phyloP scores from a whole-genome alignment of 768 basidiomycete genomes.

The Postia placenta region DNA sequence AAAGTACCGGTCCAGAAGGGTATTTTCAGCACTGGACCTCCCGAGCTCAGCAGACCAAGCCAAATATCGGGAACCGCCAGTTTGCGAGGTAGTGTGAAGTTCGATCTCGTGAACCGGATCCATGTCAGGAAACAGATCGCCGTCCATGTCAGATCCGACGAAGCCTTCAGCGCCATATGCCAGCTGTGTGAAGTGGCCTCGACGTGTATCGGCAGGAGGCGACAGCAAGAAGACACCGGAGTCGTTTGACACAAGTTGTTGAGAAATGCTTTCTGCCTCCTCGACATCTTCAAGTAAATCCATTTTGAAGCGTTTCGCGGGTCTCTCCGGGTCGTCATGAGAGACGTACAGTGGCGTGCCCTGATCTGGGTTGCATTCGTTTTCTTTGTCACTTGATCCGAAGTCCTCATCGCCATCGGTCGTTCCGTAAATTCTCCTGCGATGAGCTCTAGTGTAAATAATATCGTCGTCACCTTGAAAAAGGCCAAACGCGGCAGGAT shows the following conservation, averaged over 20 bases:
- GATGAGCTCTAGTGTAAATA: slow-evolving; percentile 37
- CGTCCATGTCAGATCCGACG: slow-evolving; percentile 13
- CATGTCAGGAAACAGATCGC: slow-evolving; percentile 17
- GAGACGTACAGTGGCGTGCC: too few relatives aligned
- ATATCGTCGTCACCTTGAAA: slow-evolving; percentile 24
- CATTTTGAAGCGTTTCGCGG: slow-evolving; percentile 1
- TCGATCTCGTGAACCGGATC: slow-evolving; percentile 11
- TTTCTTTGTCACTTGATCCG: slow-evolving; percentile 4
- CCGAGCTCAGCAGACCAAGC: too few relatives aligned
- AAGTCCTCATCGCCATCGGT: slow-evolving; percentile 3
- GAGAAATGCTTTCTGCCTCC: not conserved
- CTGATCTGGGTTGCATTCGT: not conserved
- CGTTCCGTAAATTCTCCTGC: slow-evolving; percentile 22
- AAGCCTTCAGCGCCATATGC: slow-evolving; percentile 17
- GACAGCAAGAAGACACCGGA: slow-evolving; percentile 13
- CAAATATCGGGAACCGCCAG: not conserved
- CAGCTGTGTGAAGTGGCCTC: slow-evolving; percentile 8
- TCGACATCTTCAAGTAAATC: not conserved
- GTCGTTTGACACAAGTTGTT: slow-evolving; percentile 9
- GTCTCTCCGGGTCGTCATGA: not conserved
- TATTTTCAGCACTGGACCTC: too few relatives aligned
- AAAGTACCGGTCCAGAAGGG: too few relatives aligned
- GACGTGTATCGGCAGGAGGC: not conserved
- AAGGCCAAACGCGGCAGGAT: not conserved
- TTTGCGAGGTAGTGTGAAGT: not conserved